A percentile compares a stretch with the other conserved stretches of the same genome.
phyloP scores from a whole-genome alignment of 441 rosid genomes.

The Gossypium gossypioides region DNA sequence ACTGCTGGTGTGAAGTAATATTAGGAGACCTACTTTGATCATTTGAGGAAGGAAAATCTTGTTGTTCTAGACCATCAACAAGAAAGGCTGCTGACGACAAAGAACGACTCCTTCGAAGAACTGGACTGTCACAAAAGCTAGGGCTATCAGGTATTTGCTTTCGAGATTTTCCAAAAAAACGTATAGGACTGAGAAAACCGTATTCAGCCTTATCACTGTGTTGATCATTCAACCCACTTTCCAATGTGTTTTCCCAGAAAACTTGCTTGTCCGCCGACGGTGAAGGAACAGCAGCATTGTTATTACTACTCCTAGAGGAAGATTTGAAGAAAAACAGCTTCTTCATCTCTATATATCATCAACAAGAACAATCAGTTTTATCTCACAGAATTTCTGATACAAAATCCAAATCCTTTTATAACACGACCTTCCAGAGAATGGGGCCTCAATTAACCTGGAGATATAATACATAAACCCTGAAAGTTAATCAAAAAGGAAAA shows the following conservation, averaged over 20 bases:
- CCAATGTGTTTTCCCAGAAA: conserved; percentile 32
- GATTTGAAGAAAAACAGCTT: conserved; percentile 72
- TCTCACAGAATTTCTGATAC: conserved; percentile 14
- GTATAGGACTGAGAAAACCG: conserved; percentile 28
- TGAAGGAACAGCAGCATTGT: conserved; percentile 21
- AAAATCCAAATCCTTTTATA: conserved; percentile 13
- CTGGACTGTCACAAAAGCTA: conserved; percentile 27
- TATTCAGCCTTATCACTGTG: conserved; percentile 20
- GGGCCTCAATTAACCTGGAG: conserved; percentile 32
- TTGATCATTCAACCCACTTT: conserved; percentile 26
- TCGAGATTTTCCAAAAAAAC: conserved; percentile 36
- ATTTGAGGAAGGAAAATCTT: conserved; percentile 23
- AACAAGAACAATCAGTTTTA: conserved; percentile 14
- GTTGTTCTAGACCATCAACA: conserved; percentile 38
- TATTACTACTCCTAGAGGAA: conserved; percentile 39
- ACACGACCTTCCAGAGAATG: conserved; percentile 12
- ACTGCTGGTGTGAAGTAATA: conserved; percentile 24
- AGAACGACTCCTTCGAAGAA: conserved; percentile 79
- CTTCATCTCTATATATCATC: conserved; percentile 50
- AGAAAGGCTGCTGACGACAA: conserved; percentile 60
- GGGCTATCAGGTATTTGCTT: conserved; percentile 40
- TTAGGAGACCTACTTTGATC: conserved; percentile 40
- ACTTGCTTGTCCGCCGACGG: conserved; percentile 38
- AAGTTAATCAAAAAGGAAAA: conserved; percentile 7
- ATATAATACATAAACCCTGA: conserved; percentile 13